These are phyloP conservation scores for Penicillium ucsense DNA, from an alignment of 495 filamentous ascomycete genomes.

Conservation along the genomic window DNA sequence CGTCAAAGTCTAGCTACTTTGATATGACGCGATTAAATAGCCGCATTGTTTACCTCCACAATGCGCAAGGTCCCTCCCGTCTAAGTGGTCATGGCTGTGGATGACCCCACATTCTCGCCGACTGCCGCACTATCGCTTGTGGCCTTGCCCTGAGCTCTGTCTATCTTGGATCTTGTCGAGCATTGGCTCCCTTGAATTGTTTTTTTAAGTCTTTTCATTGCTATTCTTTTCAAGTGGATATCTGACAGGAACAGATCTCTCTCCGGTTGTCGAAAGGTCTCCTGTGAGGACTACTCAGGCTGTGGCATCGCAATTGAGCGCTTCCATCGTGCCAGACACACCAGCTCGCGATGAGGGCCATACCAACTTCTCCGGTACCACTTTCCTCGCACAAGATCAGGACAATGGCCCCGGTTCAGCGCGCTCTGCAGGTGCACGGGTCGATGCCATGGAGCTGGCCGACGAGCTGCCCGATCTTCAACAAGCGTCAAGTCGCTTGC, in stretches of 20 bases:
- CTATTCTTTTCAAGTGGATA: background rate
- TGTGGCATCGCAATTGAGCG: background rate
- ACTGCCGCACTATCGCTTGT: too few species aligned
- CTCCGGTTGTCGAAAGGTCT: slow-evolving; percentile 8
- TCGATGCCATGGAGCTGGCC: slow-evolving; percentile 20
- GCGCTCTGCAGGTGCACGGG: slow-evolving; percentile 18
- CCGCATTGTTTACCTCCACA: too few species aligned
- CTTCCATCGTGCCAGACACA: slow-evolving; percentile 15
- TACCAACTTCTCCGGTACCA: slow-evolving; percentile 33
- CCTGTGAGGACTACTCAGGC: slow-evolving; percentile 1
- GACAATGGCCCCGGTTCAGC: background rate
- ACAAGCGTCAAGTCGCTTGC: slow-evolving; percentile 13
- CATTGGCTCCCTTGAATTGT: too few species aligned
- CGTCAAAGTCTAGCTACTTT: background rate
- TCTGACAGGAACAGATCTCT: slow-evolving; percentile 11
- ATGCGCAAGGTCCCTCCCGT: too few species aligned
- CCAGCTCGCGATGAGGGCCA: slow-evolving; percentile 20
- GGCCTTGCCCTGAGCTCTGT: too few species aligned
- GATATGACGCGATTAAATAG: too few species aligned
- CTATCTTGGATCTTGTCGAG: too few species aligned
- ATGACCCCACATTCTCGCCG: too few species aligned
- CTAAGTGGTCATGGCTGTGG: too few species aligned
- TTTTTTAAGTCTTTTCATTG: too few species aligned
- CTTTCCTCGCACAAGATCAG: slow-evolving; percentile 15
- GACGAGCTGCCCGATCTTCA: slow-evolving; percentile 28